phyloP scores from a whole-genome alignment of 495 filamentous ascomycete species.

The Rostrohypoxylon terebratum region DNA sequence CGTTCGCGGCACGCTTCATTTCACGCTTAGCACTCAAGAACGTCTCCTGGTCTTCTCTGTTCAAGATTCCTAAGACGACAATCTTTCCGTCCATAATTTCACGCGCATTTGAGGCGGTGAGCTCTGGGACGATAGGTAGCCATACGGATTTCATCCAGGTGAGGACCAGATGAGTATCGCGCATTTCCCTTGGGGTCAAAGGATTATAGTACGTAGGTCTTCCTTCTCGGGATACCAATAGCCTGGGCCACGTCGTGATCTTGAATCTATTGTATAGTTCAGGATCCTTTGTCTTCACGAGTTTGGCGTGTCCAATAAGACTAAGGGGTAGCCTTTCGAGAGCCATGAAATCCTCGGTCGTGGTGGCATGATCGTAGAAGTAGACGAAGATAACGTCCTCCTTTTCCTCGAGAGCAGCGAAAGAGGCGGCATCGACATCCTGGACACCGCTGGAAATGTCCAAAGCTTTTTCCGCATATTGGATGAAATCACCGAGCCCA shows the following conservation, averaged over 20 bases:
- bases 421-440: constrained; percentile 79
- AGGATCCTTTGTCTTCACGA: constrained; percentile 87
- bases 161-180: constrained; percentile 82
- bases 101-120: constrained; percentile 87
- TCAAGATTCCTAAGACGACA: constrained; percentile 91
- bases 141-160: constrained; percentile 96
- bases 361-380: constrained; percentile 96
- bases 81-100: constrained; percentile 95
- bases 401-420: constrained; percentile 88
- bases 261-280: constrained; percentile 83
- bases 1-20: constrained; percentile 92
- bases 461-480: constrained; percentile 86
- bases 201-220: constrained; percentile 87
- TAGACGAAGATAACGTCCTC: constrained; percentile 97
- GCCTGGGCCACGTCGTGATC: constrained; percentile 92
- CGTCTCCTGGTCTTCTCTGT: constrained; percentile 80
- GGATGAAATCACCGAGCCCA: constrained; percentile 89
- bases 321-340: constrained; percentile 86
- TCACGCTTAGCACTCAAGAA: constrained; percentile 84
- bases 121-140: constrained; percentile 96
- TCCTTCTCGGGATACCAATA: constrained; percentile 90
- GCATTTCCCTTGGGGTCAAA: constrained; percentile 87
- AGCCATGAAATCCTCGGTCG: constrained; percentile 88
- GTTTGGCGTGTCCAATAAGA: constrained; percentile 88
- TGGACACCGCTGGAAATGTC: constrained; percentile 79